Conservation (phyloP, 495 filamentous ascomycete species). For the Penicillium longicatenatum region DNA sequence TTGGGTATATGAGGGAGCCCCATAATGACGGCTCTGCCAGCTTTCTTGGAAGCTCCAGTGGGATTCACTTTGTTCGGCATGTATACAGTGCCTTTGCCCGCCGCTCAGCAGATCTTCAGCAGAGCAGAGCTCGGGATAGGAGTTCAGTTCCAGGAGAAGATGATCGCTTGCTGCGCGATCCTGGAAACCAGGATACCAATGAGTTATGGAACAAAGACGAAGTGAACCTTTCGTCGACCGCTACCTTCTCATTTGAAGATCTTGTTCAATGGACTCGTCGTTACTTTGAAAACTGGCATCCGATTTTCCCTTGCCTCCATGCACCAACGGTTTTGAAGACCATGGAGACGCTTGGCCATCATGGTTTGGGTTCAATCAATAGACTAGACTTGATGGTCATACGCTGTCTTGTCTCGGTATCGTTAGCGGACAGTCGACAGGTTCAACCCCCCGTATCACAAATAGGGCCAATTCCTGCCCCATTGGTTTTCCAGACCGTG, state of each 20-base stretch:
- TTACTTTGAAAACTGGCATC: conserved; percentile 55
- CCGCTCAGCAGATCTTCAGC: conserved; percentile 36
- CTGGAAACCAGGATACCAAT: conserved; percentile 12
- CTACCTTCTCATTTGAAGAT: conserved; percentile 30
- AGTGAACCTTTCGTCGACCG: conserved; percentile 18
- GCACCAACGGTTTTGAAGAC: conserved; percentile 42
- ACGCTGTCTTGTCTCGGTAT: conserved; percentile 50
- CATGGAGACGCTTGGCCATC: conserved; percentile 34
- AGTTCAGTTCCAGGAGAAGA: conserved; percentile 50
- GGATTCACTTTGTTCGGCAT: conserved; percentile 51
- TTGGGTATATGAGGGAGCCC: conserved; percentile 44
- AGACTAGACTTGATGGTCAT: conserved; percentile 38
- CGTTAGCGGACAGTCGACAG: conserved; percentile 38
- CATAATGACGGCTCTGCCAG: conserved; percentile 37
- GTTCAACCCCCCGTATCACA: conserved; percentile 11
- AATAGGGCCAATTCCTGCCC: conserved; percentile 28
- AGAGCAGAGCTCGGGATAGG: conserved; percentile 30
- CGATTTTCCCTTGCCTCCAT: conserved; percentile 48
- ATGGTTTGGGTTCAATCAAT: conserved; percentile 25
- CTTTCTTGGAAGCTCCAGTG: conserved; percentile 53
- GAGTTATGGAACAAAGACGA: conserved; percentile 35
- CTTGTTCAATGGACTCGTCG: conserved; percentile 40
- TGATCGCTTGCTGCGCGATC: conserved; percentile 36
- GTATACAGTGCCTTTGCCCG: conserved; percentile 49
- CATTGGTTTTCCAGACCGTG: conserved; percentile 40